Conservation (phyloP, 495 filamentous ascomycete genomes). For the Cetradonia linearis region DNA sequence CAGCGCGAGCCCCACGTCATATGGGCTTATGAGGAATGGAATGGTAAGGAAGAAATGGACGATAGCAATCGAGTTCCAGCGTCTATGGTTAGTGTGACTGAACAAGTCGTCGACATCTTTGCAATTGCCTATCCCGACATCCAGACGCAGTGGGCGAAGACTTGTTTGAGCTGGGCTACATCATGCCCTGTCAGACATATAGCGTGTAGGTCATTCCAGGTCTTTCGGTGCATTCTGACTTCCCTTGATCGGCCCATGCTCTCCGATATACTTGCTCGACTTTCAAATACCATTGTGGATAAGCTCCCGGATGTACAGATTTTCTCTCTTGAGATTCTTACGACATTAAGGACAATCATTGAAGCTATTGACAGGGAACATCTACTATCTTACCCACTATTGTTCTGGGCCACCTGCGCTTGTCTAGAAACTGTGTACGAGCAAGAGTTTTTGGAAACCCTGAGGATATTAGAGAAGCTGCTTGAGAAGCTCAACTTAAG, state of each 20-base stretch:
- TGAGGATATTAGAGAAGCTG: slow-evolving; percentile 84
- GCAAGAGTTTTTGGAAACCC: slow-evolving; percentile 80
- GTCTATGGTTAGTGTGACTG: slow-evolving; percentile 74
- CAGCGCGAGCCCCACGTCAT: slow-evolving; percentile 74
- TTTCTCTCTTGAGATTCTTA: slow-evolving; percentile 96
- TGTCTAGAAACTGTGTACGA: slow-evolving; percentile 94
- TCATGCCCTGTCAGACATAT: slow-evolving; percentile 93
- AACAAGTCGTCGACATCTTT: slow-evolving; percentile 75
- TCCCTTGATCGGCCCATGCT: slow-evolving; percentile 87
- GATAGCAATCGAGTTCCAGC: slow-evolving; percentile 70
- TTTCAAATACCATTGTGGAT: slow-evolving; percentile 93
- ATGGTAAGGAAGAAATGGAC: slow-evolving; percentile 55
- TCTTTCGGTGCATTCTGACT: slow-evolving; percentile 87
- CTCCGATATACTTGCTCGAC: slow-evolving; percentile 83
- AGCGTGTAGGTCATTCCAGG: slow-evolving; percentile 92
- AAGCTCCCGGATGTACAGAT: slow-evolving; percentile 85
- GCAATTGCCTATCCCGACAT: slow-evolving; percentile 75
- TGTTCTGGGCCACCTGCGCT: slow-evolving; percentile 96
- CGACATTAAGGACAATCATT: slow-evolving; percentile 83
- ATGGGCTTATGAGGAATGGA: slow-evolving; percentile 91
- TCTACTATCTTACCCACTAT: slow-evolving; percentile 75
- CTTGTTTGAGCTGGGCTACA: slow-evolving; percentile 88
- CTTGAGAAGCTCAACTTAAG: slow-evolving; percentile 73
- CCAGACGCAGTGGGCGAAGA: slow-evolving; percentile 78
- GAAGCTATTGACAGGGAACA: slow-evolving; percentile 67